Evolutionary conservation across 495 filamentous ascomycete species (phyloP).

Genomic region (Xylaria palmicola): DNA sequence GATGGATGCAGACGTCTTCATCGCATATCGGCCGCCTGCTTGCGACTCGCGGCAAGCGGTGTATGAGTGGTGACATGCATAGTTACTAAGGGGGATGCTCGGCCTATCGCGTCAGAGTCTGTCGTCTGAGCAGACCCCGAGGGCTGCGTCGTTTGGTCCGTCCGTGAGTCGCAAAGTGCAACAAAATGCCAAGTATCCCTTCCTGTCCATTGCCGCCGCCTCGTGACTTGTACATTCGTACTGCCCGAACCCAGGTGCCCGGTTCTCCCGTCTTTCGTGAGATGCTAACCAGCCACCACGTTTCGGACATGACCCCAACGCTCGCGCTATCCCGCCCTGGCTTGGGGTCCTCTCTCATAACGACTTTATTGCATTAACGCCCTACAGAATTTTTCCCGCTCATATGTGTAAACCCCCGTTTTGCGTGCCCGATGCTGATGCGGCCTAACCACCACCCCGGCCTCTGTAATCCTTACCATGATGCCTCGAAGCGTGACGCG

Average conservation of each 20-base stretch:
- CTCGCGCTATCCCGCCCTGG: neutral
- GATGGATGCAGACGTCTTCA: neutral
- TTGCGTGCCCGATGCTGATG: constrained; percentile 7
- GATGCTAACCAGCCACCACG: neutral
- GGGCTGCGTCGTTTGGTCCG: neutral
- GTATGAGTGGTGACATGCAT: neutral
- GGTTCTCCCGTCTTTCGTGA: neutral
- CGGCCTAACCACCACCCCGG: constrained; percentile 2
- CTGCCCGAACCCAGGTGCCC: neutral
- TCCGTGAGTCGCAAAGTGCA: neutral
- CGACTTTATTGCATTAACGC: neutral
- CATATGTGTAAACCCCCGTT: neutral
- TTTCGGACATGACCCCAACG: neutral
- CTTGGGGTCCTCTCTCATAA: neutral
- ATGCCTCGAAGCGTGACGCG: neutral
- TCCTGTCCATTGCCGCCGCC: neutral
- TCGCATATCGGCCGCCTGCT: neutral
- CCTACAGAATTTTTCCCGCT: constrained; percentile 2
- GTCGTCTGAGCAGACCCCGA: neutral
- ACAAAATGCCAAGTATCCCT: neutral
- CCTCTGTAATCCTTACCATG: neutral
- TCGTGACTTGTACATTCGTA: neutral
- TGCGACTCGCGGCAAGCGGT: neutral
- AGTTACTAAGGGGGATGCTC: neutral
- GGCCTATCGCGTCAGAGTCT: neutral